Percentiles rank a stretch among this genome's conserved stretches.
Conservation (phyloP, 257 asterid species). For the Nicotiana benthamiana region DNA sequence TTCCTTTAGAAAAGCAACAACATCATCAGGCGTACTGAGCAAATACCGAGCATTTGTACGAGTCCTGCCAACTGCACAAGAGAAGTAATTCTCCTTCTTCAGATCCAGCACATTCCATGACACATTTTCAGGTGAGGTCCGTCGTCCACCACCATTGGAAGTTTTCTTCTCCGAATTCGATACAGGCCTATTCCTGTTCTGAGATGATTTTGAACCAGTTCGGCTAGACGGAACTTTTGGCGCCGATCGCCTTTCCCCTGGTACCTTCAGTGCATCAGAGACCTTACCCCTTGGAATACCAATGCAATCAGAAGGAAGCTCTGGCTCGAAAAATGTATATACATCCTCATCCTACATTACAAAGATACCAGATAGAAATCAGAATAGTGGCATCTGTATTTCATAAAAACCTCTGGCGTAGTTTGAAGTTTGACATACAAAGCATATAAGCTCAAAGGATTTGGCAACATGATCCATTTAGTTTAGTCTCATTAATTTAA, state of each 20-base stretch:
- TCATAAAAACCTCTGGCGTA: background rate
- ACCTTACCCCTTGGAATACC: constrained; percentile 41
- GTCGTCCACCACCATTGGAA: constrained; percentile 25
- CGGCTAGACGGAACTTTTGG: constrained; percentile 33
- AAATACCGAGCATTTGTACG: constrained; percentile 80
- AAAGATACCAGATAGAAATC: background rate
- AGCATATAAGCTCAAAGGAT: background rate
- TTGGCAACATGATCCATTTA: background rate
- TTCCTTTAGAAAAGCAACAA: constrained; percentile 53
- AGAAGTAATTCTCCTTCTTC: constrained; percentile 87
- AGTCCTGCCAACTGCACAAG: constrained; percentile 79
- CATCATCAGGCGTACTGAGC: constrained; percentile 54
- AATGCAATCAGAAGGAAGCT: constrained; percentile 54
- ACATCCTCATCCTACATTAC: constrained; percentile 77
- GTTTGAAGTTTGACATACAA: background rate
- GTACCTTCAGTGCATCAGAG: constrained; percentile 29
- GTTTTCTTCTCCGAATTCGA: constrained; percentile 30
- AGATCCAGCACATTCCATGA: constrained; percentile 88
- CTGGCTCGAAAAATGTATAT: constrained; percentile 88
- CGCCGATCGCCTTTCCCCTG: constrained; percentile 32
- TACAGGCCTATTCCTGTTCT: constrained; percentile 23
- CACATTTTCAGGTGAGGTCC: constrained; percentile 32
- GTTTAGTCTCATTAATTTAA: background rate
- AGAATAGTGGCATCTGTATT: constrained; percentile 8
- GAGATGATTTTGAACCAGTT: constrained; percentile 39